A percentile compares a stretch with the other conserved stretches of the same genome.
These are phyloP conservation scores for Aspergillus sp. DNA, from an alignment of 2,329 filamentous ascomycete species.

Conservation along the genomic window DNA sequence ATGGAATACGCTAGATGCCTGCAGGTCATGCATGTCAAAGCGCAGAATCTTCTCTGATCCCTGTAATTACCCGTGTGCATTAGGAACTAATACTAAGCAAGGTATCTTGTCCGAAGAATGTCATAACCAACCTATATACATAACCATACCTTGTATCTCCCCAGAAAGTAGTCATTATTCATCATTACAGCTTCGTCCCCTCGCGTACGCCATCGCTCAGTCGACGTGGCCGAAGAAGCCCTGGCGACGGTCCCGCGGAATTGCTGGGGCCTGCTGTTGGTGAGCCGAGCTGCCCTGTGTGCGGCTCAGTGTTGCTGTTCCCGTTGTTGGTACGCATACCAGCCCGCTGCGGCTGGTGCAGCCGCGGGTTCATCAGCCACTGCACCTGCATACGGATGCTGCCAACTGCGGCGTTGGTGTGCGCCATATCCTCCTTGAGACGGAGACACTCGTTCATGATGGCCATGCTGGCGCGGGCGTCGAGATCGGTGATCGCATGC, in stretches of 20 bases:
- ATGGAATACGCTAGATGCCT: neutral
- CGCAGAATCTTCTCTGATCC: too few relatives aligned
- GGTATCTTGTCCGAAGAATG: neutral
- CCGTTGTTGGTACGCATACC: conserved; percentile 18
- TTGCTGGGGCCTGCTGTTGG: conserved; percentile 21
- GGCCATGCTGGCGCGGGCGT: conserved; percentile 60
- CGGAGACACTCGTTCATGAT: conserved; percentile 62
- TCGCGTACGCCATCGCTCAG: conserved; percentile 41
- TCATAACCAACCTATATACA: neutral
- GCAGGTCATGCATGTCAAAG: too few relatives aligned
- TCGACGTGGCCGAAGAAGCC: conserved; percentile 28
- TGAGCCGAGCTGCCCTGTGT: conserved; percentile 6
- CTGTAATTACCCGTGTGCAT: too few relatives aligned
- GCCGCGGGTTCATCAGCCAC: conserved; percentile 58
- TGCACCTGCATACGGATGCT: conserved; percentile 60
- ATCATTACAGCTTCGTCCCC: conserved; percentile 35
- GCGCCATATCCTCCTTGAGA: conserved; percentile 60
- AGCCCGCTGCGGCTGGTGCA: conserved; percentile 43
- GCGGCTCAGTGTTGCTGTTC: conserved; percentile 16
- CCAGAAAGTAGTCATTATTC: neutral
- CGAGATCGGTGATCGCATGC: conserved; percentile 56
- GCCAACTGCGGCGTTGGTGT: conserved; percentile 59
- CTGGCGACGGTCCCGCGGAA: conserved; percentile 19
- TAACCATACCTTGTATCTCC: conserved; percentile 7
- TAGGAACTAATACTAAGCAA: too few relatives aligned